Evolutionary conservation across 2,329 filamentous ascomycete genomes (phyloP).

Genomic region (Exophiala aquamarina): DNA sequence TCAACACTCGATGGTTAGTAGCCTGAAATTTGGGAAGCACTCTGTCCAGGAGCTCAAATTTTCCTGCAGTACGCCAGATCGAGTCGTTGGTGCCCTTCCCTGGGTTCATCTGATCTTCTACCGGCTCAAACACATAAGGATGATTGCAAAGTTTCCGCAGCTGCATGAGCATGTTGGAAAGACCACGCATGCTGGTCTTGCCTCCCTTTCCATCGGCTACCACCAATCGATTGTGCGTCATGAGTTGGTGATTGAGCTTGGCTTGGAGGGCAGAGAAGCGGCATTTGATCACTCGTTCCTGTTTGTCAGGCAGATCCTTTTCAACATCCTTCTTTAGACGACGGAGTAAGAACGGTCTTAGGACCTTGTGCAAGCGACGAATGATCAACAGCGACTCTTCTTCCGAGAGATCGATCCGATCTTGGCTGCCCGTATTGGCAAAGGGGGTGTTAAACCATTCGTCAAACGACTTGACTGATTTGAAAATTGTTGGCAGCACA

Average conservation of each 20-base stretch:
- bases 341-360: slow-evolving; percentile 93
- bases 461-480: slow-evolving; percentile 97
- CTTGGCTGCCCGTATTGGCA: slow-evolving; percentile 94
- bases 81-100: slow-evolving; percentile 83
- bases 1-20: slow-evolving; percentile 90
- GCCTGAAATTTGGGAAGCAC: slow-evolving; percentile 89
- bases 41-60: slow-evolving; percentile 93
- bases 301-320: slow-evolving; percentile 98
- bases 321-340: slow-evolving; percentile 99
- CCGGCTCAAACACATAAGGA: slow-evolving; percentile 96
- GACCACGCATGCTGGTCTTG: slow-evolving; percentile 87
- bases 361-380: slow-evolving; percentile 94
- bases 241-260: slow-evolving; percentile 95
- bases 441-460: slow-evolving; percentile 99
- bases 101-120: slow-evolving; percentile 98
- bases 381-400: slow-evolving; percentile 99
- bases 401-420: slow-evolving; percentile 99
- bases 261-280: slow-evolving; percentile 93
- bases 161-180: slow-evolving; percentile 99
- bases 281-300: slow-evolving; percentile 98
- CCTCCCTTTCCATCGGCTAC: slow-evolving; percentile 94
- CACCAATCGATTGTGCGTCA: slow-evolving; percentile 89
- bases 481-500: slow-evolving; percentile 97
- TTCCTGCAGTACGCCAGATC: slow-evolving; percentile 92
- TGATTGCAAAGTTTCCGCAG: slow-evolving; percentile 98